phyloP scores from a whole-genome alignment of 2,329 filamentous ascomycete genomes.

The Epichloe elymi region DNA sequence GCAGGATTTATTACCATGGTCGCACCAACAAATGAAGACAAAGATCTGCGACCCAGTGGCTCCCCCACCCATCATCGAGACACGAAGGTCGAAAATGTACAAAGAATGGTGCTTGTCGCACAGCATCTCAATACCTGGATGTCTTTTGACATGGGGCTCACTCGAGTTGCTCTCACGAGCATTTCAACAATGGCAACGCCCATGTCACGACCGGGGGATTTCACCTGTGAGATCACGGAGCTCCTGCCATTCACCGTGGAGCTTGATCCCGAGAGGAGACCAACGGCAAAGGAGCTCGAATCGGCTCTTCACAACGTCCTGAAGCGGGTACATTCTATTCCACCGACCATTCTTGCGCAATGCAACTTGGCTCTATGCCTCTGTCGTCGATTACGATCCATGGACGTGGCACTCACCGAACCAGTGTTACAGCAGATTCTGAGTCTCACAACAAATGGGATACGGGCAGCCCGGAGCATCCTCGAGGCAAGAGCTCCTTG shows the following conservation, averaged over 20 bases:
- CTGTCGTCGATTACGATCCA: conserved; percentile 37
- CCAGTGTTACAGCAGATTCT: conserved; percentile 33
- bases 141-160: conserved; percentile 44
- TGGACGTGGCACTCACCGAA: conserved; percentile 31
- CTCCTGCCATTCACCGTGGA: conserved; percentile 39
- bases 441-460: conserved; percentile 27
- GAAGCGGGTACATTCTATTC: conserved; percentile 23
- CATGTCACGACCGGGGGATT: conserved; percentile 25
- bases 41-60: conserved; percentile 11
- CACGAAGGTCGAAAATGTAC: conserved; percentile 24
- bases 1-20: conserved; percentile 35
- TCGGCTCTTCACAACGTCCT: conserved; percentile 28
- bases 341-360: conserved; percentile 34
- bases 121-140: conserved; percentile 47
- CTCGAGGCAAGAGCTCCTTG: conserved; percentile 33
- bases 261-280: conserved; percentile 36
- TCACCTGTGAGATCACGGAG: conserved; percentile 34
- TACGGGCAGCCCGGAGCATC: conserved; percentile 34
- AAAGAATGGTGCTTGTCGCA: conserved; percentile 34
- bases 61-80: background rate
- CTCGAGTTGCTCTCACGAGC: conserved; percentile 34
- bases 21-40: conserved; percentile 10
- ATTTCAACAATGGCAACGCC: conserved; percentile 28
- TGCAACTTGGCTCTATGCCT: conserved; percentile 43
- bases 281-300: conserved; percentile 28